Evolutionary conservation across 805 yeast genomes (phyloP).

Genomic region (Starmerella vitae): DNA sequence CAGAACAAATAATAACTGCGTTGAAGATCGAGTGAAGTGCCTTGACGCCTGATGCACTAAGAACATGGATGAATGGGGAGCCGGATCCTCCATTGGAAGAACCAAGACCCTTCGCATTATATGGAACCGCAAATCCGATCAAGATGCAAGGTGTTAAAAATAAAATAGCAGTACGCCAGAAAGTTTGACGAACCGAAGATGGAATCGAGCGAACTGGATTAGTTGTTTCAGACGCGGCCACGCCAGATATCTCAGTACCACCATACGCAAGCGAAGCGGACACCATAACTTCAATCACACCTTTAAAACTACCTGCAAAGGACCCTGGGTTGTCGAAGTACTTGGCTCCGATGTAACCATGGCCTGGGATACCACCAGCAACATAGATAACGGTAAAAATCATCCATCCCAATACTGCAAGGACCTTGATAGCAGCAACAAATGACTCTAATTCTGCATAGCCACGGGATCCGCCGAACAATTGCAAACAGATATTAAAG

Average conservation of each 20-base stretch:
- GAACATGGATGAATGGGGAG: constrained; percentile 78
- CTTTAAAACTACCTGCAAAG: constrained; percentile 48
- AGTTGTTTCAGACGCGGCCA: constrained; percentile 59
- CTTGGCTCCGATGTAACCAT: constrained; percentile 54
- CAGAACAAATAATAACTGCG: constrained; percentile 60
- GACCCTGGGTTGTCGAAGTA: constrained; percentile 61
- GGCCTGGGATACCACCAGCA: constrained; percentile 39
- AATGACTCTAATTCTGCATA: constrained; percentile 56
- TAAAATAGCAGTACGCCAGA: constrained; percentile 52
- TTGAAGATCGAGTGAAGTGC: constrained; percentile 64
- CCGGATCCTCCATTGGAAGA: constrained; percentile 39
- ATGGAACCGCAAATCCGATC: constrained; percentile 56
- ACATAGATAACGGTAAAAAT: constrained; percentile 39
- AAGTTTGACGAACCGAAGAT: constrained; percentile 51
- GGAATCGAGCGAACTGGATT: constrained; percentile 57
- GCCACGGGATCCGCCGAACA: constrained; percentile 36
- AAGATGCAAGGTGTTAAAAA: constrained; percentile 48
- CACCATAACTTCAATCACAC: constrained; percentile 38
- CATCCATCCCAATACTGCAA: constrained; percentile 47
- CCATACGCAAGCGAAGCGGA: constrained; percentile 53
- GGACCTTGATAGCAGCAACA: constrained; percentile 43
- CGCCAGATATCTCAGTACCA: constrained; percentile 56
- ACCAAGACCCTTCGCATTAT: constrained; percentile 40
- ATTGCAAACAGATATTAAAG: constrained; percentile 28
- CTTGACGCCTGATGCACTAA: constrained; percentile 45